phyloP scores from a whole-genome alignment of 1,284 basidiomycete species.

The Marasmius fiardii region DNA sequence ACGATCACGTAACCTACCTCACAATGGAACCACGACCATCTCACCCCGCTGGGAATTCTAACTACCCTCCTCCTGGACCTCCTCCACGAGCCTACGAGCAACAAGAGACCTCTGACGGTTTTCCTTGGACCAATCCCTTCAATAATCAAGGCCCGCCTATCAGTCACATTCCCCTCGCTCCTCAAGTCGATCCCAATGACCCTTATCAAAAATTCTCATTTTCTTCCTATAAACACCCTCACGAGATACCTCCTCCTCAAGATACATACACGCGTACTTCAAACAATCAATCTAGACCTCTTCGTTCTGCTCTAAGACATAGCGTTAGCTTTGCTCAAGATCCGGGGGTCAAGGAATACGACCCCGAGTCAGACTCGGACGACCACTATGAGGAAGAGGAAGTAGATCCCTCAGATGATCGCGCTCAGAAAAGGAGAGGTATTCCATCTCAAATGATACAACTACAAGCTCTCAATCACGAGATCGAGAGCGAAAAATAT shows the following conservation, averaged over 20 bases:
- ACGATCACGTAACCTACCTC: slow-evolving; percentile 2
- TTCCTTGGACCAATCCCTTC: slow-evolving; percentile 6
- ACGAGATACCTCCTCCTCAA: slow-evolving; percentile 52
- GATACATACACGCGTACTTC: slow-evolving; percentile 31
- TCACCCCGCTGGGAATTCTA: neutral
- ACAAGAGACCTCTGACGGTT: too few species aligned
- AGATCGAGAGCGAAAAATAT: slow-evolving; percentile 21
- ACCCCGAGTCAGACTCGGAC: too few species aligned
- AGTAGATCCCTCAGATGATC: slow-evolving; percentile 24
- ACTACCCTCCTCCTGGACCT: slow-evolving; percentile 3
- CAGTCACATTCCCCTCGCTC: slow-evolving; percentile 14
- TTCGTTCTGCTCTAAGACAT: slow-evolving; percentile 23
- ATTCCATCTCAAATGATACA: slow-evolving; percentile 51
- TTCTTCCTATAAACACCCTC: slow-evolving; percentile 56
- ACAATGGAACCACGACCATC: neutral
- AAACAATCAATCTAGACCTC: slow-evolving; percentile 12
- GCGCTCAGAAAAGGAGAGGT: slow-evolving; percentile 36
- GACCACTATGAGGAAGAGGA: slow-evolving; percentile 16
- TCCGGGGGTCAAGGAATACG: slow-evolving; percentile 20
- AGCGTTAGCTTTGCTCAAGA: slow-evolving; percentile 30
- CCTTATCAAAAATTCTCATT: slow-evolving; percentile 28
- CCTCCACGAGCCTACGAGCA: neutral
- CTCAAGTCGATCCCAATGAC: neutral
- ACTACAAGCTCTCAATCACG: slow-evolving; percentile 40
- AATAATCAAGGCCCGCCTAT: neutral